A percentile compares a stretch with the other conserved stretches of the same genome.
Conservation (phyloP, 2,329 filamentous ascomycete genomes). For the Aureobasidium sp. region DNA sequence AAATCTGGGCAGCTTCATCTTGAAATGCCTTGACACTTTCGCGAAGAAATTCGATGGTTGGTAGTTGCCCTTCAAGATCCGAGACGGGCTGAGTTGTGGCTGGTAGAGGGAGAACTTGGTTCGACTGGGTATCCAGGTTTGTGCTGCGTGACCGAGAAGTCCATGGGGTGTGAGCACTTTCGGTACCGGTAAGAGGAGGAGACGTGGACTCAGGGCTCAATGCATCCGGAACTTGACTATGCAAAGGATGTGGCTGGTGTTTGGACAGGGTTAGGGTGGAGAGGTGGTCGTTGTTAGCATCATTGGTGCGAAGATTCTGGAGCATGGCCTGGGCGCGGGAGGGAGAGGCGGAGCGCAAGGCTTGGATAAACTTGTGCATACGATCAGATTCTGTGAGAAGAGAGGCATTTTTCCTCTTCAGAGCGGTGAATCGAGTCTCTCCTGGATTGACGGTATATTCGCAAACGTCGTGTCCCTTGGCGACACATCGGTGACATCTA, state of each 20-base stretch:
- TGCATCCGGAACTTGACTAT: not conserved
- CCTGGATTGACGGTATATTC: conserved; percentile 5
- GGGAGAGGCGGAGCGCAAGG: not conserved
- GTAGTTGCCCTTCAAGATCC: not conserved
- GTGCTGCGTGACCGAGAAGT: not conserved
- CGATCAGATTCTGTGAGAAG: conserved; percentile 3
- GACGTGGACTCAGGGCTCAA: not conserved
- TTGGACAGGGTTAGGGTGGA: not conserved
- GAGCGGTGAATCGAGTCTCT: conserved; percentile 11
- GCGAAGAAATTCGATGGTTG: not conserved
- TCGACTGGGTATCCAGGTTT: not conserved
- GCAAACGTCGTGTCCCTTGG: not conserved
- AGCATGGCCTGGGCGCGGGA: conserved; percentile 5
- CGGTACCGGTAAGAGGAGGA: not conserved
- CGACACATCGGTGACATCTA: not conserved
- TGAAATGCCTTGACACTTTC: not conserved
- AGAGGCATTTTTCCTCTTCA: conserved; percentile 14
- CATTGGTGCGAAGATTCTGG: not conserved
- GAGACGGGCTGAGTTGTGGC: not conserved
- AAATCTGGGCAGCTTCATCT: not conserved
- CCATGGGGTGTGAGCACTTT: not conserved
- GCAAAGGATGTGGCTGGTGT: not conserved
- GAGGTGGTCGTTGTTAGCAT: not conserved
- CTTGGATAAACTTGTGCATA: not conserved
- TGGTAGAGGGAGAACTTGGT: not conserved